Percentiles rank a stretch among this genome's conserved stretches.
Evolutionary conservation across 805 yeast genomes (phyloP).

Genomic region (Naumovozyma baii): DNA sequence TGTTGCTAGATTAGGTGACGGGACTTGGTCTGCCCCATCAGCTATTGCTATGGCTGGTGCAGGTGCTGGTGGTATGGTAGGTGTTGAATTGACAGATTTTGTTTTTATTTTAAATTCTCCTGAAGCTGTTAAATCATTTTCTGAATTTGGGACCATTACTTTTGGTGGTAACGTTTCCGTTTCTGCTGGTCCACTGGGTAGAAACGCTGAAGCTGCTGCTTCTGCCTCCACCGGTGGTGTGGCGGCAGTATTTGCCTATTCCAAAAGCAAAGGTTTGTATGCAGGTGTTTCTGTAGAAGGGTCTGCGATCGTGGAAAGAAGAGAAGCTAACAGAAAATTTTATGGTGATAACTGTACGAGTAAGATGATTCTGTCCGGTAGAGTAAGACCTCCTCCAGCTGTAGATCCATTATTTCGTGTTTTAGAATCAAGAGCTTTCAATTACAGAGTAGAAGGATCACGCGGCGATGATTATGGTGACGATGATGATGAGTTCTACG

Average conservation of each 20-base stretch:
- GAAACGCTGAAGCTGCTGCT: slow-evolving; percentile 96
- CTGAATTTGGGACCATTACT: slow-evolving; percentile 89
- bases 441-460: slow-evolving; percentile 37
- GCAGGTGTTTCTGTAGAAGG: slow-evolving; percentile 98
- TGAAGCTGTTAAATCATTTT: slow-evolving; percentile 86
- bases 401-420: slow-evolving; percentile 82
- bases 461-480: slow-evolving; percentile 60
- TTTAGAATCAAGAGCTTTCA: slow-evolving; percentile 76
- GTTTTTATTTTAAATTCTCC: slow-evolving; percentile 82
- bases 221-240: slow-evolving; percentile 80
- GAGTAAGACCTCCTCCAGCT: slow-evolving; percentile 87
- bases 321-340: slow-evolving; percentile 93
- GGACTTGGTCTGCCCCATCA: slow-evolving; percentile 94
- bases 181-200: slow-evolving; percentile 96
- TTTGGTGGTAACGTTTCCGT: slow-evolving; percentile 90
- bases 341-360: slow-evolving; percentile 87
- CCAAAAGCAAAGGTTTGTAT: slow-evolving; percentile 91
- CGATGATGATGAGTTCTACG: slow-evolving; percentile 46
- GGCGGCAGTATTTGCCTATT: slow-evolving; percentile 86
- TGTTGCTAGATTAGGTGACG: slow-evolving; percentile 89
- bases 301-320: slow-evolving; percentile 88
- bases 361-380: slow-evolving; percentile 71
- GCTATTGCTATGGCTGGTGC: slow-evolving; percentile 96
- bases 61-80: slow-evolving; percentile 97
- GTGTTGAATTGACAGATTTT: slow-evolving; percentile 92